Evolutionary conservation across 352 stramenopile genomes (phyloP).

Genomic region (Globisporangium spinosum): DNA sequence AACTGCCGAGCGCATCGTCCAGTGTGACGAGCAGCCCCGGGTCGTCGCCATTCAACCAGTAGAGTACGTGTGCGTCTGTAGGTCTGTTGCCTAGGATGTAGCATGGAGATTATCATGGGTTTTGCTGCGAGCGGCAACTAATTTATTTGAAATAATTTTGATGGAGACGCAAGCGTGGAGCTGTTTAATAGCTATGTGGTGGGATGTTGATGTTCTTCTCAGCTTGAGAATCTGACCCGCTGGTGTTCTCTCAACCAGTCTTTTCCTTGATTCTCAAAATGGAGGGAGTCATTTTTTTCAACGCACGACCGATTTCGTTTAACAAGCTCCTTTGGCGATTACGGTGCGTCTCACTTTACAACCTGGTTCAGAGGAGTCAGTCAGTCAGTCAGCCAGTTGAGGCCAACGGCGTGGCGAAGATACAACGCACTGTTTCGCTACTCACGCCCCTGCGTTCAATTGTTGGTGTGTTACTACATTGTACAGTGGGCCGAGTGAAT

Average conservation of each 20-base stretch:
- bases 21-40: not conserved
- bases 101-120: not conserved
- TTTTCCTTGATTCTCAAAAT: not conserved
- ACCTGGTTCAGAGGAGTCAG: not conserved
- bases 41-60: not conserved
- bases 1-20: not conserved
- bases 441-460: not conserved
- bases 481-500: not conserved
- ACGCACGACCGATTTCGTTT: not conserved
- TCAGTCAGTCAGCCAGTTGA: not conserved
- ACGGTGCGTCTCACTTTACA: not conserved
- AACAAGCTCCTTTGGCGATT: not conserved
- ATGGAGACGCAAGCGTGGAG: not conserved
- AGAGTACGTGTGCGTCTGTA: not conserved
- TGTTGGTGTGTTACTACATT: not conserved
- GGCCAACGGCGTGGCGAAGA: not conserved
- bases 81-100: not conserved
- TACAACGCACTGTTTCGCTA: not conserved
- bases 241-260: not conserved
- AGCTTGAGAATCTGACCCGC: no score
- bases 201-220: no score
- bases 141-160: not conserved
- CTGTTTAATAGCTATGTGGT: no score
- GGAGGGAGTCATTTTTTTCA: not conserved
- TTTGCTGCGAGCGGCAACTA: not conserved